These are phyloP conservation scores for Apiosordaria backusii DNA, from an alignment of 495 filamentous ascomycete species.

Conservation along the genomic window DNA sequence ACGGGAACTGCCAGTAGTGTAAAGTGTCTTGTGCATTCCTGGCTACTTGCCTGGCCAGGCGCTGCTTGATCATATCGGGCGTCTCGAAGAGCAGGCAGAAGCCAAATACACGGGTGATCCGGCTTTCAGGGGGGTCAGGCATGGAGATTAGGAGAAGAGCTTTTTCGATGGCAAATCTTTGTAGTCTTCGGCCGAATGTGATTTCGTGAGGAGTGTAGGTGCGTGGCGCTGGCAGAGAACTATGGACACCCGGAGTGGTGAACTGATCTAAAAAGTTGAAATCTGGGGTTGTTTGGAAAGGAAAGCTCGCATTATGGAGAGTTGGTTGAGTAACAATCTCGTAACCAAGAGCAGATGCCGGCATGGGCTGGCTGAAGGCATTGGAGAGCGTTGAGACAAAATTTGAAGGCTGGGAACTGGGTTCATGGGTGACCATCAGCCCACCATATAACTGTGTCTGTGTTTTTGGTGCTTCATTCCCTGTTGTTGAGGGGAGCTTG, in stretches of 20 bases:
- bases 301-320: constrained; percentile 36
- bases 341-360: constrained; percentile 19
- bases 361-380: neutral
- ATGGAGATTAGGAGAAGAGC: constrained; percentile 59
- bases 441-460: constrained; percentile 21
- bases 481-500: neutral
- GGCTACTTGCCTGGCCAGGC: constrained; percentile 43
- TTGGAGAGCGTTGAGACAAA: constrained; percentile 8
- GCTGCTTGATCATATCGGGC: constrained; percentile 44
- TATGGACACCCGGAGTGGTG: constrained; percentile 18
- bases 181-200: constrained; percentile 67
- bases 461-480: neutral
- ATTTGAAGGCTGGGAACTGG: constrained; percentile 7
- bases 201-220: constrained; percentile 59
- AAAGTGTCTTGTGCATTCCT: constrained; percentile 47
- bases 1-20: constrained; percentile 58
- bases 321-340: constrained; percentile 37
- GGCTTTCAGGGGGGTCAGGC: constrained; percentile 46
- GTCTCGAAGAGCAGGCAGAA: constrained; percentile 59
- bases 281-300: constrained; percentile 24
- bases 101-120: constrained; percentile 58
- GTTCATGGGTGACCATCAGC: constrained; percentile 31
- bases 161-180: constrained; percentile 62
- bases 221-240: constrained; percentile 36
- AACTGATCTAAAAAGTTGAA: constrained; percentile 15